A percentile compares a stretch with the other conserved stretches of the same genome.
Conservation (phyloP, 2,329 filamentous ascomycete genomes). For the Cladobotryum mycophilum region DNA sequence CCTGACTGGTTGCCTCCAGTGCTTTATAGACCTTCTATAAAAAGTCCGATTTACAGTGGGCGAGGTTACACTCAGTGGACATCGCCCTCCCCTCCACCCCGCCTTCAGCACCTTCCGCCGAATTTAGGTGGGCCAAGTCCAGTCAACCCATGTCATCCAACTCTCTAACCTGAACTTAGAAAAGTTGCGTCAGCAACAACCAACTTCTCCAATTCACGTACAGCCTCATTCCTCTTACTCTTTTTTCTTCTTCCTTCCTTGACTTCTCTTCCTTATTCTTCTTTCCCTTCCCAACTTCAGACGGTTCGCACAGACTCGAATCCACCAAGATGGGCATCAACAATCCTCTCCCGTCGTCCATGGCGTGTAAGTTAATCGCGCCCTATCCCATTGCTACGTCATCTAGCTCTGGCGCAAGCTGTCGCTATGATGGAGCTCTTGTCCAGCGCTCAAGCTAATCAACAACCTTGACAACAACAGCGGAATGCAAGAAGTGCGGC, state of each 20-base stretch:
- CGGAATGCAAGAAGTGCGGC: conserved; percentile 94
- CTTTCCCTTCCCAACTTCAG: background rate
- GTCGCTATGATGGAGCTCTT: conserved; percentile 6
- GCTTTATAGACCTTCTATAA: no score
- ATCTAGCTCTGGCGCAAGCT: background rate
- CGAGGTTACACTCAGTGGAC: no score
- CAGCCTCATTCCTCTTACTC: background rate
- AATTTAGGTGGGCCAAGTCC: no score
- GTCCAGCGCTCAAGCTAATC: background rate
- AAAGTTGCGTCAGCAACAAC: background rate
- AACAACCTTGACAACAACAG: conserved; percentile 40
- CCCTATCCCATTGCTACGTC: conserved; percentile 11
- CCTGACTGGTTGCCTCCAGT: no score
- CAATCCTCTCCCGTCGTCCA: conserved; percentile 60
- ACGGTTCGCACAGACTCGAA: background rate
- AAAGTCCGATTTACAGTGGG: no score
- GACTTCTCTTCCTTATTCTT: background rate
- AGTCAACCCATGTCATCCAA: no score
- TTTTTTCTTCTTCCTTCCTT: background rate
- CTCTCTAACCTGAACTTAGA: no score
- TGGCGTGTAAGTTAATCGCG: conserved; percentile 54
- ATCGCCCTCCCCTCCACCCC: no score
- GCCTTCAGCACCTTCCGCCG: no score
- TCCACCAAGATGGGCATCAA: conserved; percentile 39
- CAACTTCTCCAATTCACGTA: background rate